Base-by-base conservation (phyloP, 2,329 filamentous ascomycete species). In the Stagonosporopsis vannaccii region DNA sequence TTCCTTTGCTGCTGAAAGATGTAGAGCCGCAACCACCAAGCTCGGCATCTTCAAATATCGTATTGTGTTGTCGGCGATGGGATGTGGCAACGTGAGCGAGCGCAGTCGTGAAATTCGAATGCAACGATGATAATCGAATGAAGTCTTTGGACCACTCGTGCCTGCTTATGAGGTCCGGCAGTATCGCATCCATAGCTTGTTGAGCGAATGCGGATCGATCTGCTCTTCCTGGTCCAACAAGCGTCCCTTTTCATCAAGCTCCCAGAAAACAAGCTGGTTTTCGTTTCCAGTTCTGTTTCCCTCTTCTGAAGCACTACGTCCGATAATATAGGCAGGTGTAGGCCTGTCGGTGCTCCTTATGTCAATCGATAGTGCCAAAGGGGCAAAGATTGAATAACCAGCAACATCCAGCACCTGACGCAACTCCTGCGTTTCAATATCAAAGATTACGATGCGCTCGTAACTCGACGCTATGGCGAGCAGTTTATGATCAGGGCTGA, bases 91-190 rank as follows among this genome's bases (percentile, higher is more conserved):
- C 60, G 17, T 55, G 39, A 17, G 46, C 43, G 22, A 74, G 48
- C 1, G 65, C 63, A 15, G 50, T 53, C 12, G 58, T 44, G 17
- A 74, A 64, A 2, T 68, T 60, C n/a, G 55, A 30, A 20, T 67
- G 61, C 1, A 73, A 53, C 4, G 37, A 54, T 15, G 68, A 68
- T 4, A 44, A 36, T 20, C 53, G 30, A 17, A 72, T 60, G 32
- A 72, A 73, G 0, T 65, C 58, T 32, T 33, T 56, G 1, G 66
- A 62, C 69, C 68, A 74, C 48, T 69, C 71, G 41, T 72, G 67
- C 9, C 59, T 58, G 6, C 47, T 47, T 23, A 49, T 26, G n/a
- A 74, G 66, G 12, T 68, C 62, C 2, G 67, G 54, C 0, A 63
- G 28, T 8, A 74, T 72, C 6, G 64, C 65, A 17, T 67, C 61